A percentile compares a stretch with the other conserved stretches of the same genome.
phyloP scores from a whole-genome alignment of 73 alveolate species.

The Effrenium voratum region DNA sequence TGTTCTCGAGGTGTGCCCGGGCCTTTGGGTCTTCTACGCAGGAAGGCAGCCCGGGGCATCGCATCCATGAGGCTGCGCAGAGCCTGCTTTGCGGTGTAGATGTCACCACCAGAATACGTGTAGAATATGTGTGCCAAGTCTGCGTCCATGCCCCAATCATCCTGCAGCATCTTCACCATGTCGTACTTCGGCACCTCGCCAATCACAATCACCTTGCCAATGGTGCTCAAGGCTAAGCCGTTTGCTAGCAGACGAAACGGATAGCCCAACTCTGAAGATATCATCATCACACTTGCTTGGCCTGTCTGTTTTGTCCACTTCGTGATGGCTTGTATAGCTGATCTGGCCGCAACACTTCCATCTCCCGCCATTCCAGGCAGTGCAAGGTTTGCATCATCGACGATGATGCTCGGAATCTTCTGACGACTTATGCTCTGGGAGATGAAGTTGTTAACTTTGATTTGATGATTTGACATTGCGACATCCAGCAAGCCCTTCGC shows the following conservation, averaged over 20 bases:
- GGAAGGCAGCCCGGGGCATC: background rate
- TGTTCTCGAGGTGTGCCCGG: background rate
- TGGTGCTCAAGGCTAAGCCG: background rate
- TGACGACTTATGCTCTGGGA: background rate
- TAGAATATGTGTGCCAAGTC: background rate
- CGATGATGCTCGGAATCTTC: background rate
- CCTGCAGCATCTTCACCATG: conserved; percentile 18
- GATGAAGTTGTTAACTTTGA: no score
- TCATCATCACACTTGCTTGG: background rate
- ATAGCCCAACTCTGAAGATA: background rate
- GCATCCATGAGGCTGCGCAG: background rate
- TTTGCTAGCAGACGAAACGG: background rate
- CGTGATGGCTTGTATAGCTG: background rate
- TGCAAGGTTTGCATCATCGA: background rate
- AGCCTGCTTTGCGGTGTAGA: background rate
- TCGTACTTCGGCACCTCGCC: background rate
- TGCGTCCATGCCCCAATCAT: conserved; percentile 5
- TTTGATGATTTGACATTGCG: no score
- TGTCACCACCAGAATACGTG: conserved; percentile 9
- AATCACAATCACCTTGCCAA: background rate
- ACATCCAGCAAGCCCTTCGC: background rate
- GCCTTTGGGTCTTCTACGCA: background rate
- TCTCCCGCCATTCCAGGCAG: background rate
- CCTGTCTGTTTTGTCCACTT: background rate
- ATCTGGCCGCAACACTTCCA: background rate